Conservation (phyloP, 306 rosid genomes). For the Cyclanthera cordifolia region DNA sequence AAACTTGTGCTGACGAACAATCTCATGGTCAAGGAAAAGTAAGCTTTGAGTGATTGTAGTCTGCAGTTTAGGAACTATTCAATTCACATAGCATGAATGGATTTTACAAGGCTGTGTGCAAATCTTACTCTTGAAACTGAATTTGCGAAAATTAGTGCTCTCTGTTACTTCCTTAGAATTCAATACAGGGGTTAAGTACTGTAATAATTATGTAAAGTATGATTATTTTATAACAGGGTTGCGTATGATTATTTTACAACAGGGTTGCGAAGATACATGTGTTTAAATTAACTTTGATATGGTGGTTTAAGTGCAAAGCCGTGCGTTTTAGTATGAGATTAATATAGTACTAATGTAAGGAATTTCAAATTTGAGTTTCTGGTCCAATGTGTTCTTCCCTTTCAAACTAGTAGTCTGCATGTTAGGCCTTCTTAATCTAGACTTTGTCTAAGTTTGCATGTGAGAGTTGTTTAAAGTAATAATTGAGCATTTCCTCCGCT, state of each 20-base stretch:
- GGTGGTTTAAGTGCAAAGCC: too few species aligned
- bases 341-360: background rate
- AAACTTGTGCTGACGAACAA: conserved; percentile 46
- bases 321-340: too few species aligned
- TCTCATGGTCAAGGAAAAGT: conserved; percentile 48
- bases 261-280: too few species aligned
- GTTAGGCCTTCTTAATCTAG: background rate
- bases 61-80: background rate
- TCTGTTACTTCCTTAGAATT: background rate
- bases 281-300: background rate
- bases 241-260: too few species aligned
- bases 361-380: background rate
- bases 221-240: background rate
- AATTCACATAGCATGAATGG: background rate
- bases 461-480: background rate
- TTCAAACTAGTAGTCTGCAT: background rate
- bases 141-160: background rate
- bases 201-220: background rate
- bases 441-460: too few species aligned
- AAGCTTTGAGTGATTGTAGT: conserved; percentile 19
- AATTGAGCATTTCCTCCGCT: background rate
- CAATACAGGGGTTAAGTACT: background rate
- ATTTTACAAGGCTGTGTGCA: background rate
- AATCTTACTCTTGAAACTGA: background rate
- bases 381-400: background rate